A percentile compares a stretch with the other conserved stretches of the same genome.
Evolutionary conservation across 1,284 basidiomycete species (phyloP).

Genomic region (Omphalotus olearius): DNA sequence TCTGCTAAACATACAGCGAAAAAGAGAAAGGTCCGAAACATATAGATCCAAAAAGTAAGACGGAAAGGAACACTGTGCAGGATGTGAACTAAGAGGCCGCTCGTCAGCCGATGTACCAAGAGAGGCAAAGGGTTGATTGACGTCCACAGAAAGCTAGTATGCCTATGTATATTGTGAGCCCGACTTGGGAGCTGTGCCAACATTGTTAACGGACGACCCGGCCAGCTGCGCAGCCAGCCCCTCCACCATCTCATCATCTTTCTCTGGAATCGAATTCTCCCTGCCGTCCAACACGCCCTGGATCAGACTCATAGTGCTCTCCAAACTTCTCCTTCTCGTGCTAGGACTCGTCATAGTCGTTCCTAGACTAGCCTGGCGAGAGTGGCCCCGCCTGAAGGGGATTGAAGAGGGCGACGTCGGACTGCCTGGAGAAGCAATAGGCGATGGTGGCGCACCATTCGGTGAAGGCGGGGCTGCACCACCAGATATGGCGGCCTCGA

Average conservation of each 20-base stretch:
- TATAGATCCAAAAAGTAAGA: constrained; percentile 1
- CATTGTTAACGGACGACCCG: constrained; percentile 15
- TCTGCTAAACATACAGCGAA: not conserved
- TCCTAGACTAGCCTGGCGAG: constrained; percentile 85
- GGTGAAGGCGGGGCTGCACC: constrained; percentile 24
- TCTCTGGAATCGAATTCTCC: constrained; percentile 31
- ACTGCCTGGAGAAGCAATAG: constrained; percentile 20
- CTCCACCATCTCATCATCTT: constrained; percentile 26
- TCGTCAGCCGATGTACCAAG: not conserved
- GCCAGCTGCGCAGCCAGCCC: constrained; percentile 18
- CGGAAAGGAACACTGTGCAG: not conserved
- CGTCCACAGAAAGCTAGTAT: not conserved
- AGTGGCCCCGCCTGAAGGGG: constrained; percentile 76
- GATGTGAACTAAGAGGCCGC: not conserved
- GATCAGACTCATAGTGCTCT: constrained; percentile 95
- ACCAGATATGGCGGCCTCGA: constrained; percentile 45
- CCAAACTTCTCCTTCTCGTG: constrained; percentile 87
- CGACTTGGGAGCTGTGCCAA: not conserved
- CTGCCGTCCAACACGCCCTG: constrained; percentile 81
- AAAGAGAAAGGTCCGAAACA: constrained; percentile 1
- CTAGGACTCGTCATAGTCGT: constrained; percentile 97
- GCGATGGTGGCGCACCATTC: constrained; percentile 20
- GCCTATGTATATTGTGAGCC: not conserved
- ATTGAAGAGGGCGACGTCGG: constrained; percentile 23
- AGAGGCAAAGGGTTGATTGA: not conserved